phyloP scores from a whole-genome alignment of 345 rosid genomes.

The Eucalyptus globulus region DNA sequence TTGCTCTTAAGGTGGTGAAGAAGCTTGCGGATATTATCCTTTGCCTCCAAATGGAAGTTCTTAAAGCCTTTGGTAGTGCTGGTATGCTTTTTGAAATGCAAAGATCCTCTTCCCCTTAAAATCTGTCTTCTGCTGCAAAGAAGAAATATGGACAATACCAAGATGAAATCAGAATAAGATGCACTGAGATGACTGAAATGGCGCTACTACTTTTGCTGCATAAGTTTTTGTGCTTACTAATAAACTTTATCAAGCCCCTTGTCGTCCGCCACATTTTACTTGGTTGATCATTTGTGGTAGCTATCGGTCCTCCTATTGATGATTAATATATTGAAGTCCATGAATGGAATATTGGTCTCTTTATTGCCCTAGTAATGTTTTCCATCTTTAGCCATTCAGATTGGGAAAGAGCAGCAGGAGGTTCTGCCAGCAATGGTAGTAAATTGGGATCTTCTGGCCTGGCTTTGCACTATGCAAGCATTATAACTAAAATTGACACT shows the following conservation, averaged over 20 bases:
- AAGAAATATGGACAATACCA: background rate
- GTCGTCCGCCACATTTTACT: background rate
- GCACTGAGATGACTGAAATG: background rate
- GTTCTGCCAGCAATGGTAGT: background rate
- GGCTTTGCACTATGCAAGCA: slow-evolving; percentile 37
- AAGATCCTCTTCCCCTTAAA: background rate
- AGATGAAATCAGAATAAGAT: background rate
- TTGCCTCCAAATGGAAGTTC: slow-evolving; percentile 87
- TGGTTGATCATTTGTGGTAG: background rate
- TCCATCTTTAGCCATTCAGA: slow-evolving; percentile 26
- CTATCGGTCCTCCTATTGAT: background rate
- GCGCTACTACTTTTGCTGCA: background rate
- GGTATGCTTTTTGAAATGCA: slow-evolving; percentile 29
- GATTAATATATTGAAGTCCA: background rate
- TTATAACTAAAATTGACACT: slow-evolving; percentile 27
- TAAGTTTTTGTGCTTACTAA: background rate
- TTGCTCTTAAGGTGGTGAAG: slow-evolving; percentile 65
- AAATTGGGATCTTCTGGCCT: slow-evolving; percentile 34
- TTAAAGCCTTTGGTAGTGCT: slow-evolving; percentile 69
- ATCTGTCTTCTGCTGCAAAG: background rate
- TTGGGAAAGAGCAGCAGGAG: slow-evolving; percentile 10
- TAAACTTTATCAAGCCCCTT: background rate
- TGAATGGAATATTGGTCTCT: background rate
- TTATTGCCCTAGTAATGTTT: background rate
- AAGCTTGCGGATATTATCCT: slow-evolving; percentile 82